These are phyloP conservation scores for Pythium rhizo-oryzae DNA, from an alignment of 352 stramenopile species.

Conservation along the genomic window DNA sequence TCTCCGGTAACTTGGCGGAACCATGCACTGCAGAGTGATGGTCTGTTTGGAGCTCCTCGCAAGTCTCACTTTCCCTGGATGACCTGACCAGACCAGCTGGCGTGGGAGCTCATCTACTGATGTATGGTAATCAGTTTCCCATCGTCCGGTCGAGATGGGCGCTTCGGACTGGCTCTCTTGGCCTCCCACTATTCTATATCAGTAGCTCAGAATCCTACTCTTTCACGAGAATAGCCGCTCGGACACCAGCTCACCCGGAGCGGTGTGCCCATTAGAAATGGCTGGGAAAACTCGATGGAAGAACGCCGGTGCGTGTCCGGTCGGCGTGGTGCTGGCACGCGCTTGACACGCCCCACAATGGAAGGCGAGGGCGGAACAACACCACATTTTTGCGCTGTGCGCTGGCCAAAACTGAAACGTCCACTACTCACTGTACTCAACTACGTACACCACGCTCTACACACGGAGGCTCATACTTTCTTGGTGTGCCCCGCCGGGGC, in stretches of 20 bases:
- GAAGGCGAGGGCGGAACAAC: too few relatives aligned
- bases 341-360: too few relatives aligned
- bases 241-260: too few relatives aligned
- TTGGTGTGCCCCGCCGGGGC: too few relatives aligned
- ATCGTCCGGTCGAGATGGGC: not conserved
- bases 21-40: not conserved
- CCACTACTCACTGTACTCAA: too few relatives aligned
- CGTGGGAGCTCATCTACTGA: slow-evolving; percentile 2
- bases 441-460: not conserved
- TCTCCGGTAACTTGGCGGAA: not conserved
- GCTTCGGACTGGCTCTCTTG: not conserved
- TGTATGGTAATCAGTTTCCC: not conserved
- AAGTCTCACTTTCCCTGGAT: not conserved
- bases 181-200: not conserved
- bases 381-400: too few relatives aligned
- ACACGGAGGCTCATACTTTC: not conserved
- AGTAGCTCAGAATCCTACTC: not conserved
- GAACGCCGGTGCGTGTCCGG: too few relatives aligned
- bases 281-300: not conserved
- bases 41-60: not conserved
- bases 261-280: too few relatives aligned
- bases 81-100: not conserved
- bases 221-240: not conserved
- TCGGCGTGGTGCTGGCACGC: not conserved
- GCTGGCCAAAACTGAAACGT: too few relatives aligned